Base-by-base conservation (phyloP, 805 yeast species). In the Metschnikowia colocasiae region DNA sequence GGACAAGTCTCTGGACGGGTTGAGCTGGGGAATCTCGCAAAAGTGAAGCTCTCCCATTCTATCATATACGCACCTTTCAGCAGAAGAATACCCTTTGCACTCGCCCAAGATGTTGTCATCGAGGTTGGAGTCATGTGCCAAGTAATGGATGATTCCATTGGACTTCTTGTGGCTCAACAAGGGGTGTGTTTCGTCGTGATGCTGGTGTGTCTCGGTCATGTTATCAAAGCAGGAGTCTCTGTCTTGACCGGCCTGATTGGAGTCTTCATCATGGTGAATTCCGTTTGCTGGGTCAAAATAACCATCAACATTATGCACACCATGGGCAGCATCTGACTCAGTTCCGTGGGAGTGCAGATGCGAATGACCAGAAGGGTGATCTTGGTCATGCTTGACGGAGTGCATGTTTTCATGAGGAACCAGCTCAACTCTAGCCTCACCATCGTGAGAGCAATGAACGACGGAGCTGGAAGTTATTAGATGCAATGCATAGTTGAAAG, bases 391-490 rank as follows among this genome's bases (percentile, higher is more conserved):
- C 32, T 19, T 27, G 22, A 19, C 19, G 20, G 44, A 22, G 35
- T 43, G 50, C 40, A 43, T 47, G 48, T 33, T 46, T 46, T 36
- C 52, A 40, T 20, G 45, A 53, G 19, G 53, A 55, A 13, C 52
- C 55, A 10, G 49, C 57, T 48, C 51, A 16, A 46, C 63, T 20
- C 58, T 62, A 33, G 43, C 47, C 26, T 59, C 64, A 10, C 67
- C 75, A 10, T 71, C 80, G 58, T 90, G 96, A 13, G 81, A 85
- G 65, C 97, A 90, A 60, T 90, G 97, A 0, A 91, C 86, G 29
- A 91, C 78, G 27, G 91, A 82, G 61, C 87, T 87, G 43, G 92
- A 80, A 0, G 97, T 87, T 44, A 82, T 64, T 30, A 80, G 63
- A 63, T 91, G 97, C 4, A 94, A 80, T 1, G 84, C 31, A 23